Evolutionary conservation across 1,284 basidiomycete genomes (phyloP).

Genomic region (Puccinia coronata): DNA sequence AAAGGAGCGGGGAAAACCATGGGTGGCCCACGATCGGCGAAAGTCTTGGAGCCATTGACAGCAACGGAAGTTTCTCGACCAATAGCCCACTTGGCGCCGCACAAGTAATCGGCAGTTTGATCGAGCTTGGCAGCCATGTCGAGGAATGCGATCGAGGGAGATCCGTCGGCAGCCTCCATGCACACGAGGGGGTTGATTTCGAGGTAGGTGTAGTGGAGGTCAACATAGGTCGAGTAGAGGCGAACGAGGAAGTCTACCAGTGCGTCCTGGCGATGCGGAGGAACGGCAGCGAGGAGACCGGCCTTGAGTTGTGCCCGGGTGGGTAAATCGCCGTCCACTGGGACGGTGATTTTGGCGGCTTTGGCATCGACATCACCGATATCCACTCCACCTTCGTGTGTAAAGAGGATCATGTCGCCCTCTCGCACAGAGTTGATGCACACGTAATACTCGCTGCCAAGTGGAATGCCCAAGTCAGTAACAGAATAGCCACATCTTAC

Average conservation of each 20-base stretch:
- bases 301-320: slow-evolving; percentile 72
- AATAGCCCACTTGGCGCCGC: slow-evolving; percentile 98
- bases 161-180: slow-evolving; percentile 76
- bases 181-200: slow-evolving; percentile 99
- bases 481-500: neutral
- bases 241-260: no score
- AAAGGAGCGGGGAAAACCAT: slow-evolving; percentile 86
- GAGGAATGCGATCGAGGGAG: no score
- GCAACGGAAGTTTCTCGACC: no score
- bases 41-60: no score
- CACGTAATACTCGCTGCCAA: slow-evolving; percentile 80
- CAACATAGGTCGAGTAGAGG: no score
- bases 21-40: no score
- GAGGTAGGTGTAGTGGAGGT: slow-evolving; percentile 96
- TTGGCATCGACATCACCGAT: slow-evolving; percentile 98
- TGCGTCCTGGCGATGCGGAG: no score
- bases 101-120: slow-evolving; percentile 95
- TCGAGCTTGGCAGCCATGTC: no score
- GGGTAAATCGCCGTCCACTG: slow-evolving; percentile 66
- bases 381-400: slow-evolving; percentile 97
- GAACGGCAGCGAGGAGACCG: slow-evolving; percentile 76
- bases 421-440: slow-evolving; percentile 96
- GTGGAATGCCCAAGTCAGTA: neutral
- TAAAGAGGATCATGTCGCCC: slow-evolving; percentile 96
- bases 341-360: slow-evolving; percentile 77